Percentiles rank a stretch among this genome's conserved stretches.
Evolutionary conservation across 2,329 filamentous ascomycete genomes (phyloP).

Genomic region (Verticillium klebahnii): DNA sequence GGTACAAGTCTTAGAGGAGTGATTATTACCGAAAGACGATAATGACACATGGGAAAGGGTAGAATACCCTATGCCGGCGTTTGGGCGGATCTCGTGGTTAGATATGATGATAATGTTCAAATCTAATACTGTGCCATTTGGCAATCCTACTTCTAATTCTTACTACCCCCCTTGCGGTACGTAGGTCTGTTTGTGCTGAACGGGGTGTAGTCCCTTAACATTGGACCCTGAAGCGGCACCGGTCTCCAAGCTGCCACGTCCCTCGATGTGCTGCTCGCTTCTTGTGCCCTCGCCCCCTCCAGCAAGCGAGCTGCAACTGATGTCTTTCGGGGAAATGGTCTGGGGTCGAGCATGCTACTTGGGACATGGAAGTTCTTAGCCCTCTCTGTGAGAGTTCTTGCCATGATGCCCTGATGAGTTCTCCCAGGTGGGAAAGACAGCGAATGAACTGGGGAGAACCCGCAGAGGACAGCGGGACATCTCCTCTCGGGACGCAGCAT

Average conservation of each 20-base stretch:
- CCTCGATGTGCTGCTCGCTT: too few species aligned
- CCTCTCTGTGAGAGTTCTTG: too few species aligned
- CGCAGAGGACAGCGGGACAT: too few species aligned
- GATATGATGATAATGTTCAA: too few species aligned
- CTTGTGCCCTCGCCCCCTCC: not conserved
- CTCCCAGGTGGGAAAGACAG: too few species aligned
- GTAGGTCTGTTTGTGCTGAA: not conserved
- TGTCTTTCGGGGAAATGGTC: not conserved
- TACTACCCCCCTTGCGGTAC: not conserved
- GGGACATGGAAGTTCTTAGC: too few species aligned
- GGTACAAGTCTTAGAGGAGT: constrained; percentile 33
- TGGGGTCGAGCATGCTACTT: too few species aligned
- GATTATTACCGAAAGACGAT: not conserved
- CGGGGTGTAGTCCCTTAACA: not conserved
- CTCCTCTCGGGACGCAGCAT: too few species aligned
- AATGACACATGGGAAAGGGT: not conserved
- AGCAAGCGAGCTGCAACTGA: not conserved
- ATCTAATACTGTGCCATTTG: too few species aligned
- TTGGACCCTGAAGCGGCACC: not conserved
- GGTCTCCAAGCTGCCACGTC: not conserved
- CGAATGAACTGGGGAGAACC: too few species aligned
- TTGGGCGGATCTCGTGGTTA: not conserved
- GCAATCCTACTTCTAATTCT: too few species aligned
- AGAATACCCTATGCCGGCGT: not conserved
- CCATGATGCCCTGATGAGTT: too few species aligned